A percentile compares a stretch with the other conserved stretches of the same genome.
Evolutionary conservation across 2,329 filamentous ascomycete species (phyloP).

Genomic region (Ophiosphaerella narmari): DNA sequence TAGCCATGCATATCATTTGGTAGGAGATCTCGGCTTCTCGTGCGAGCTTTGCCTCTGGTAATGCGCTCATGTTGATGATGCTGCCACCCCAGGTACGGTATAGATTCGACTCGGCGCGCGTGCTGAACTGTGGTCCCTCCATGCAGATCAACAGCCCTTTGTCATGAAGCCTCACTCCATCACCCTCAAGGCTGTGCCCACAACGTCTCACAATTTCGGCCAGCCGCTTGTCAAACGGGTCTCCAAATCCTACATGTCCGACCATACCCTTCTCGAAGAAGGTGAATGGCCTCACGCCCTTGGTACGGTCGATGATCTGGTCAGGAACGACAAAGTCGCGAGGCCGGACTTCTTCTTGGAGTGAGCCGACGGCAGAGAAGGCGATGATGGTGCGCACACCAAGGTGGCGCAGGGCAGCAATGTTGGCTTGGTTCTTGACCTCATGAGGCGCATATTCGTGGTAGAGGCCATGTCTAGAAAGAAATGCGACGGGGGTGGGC

Average conservation of each 20-base stretch:
- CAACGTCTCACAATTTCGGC: slow-evolving; percentile 78
- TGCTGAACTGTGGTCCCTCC: slow-evolving; percentile 99
- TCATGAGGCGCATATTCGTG: slow-evolving; percentile 93
- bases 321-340: slow-evolving; percentile 96
- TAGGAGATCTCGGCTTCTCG: slow-evolving; percentile 95
- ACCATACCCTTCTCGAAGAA: slow-evolving; percentile 95
- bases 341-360: slow-evolving; percentile 91
- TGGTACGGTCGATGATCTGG: slow-evolving; percentile 96
- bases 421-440: slow-evolving; percentile 93
- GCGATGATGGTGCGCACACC: slow-evolving; percentile 91
- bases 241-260: slow-evolving; percentile 91
- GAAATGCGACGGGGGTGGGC: slow-evolving; percentile 76
- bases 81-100: slow-evolving; percentile 93
- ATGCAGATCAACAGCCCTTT: slow-evolving; percentile 89
- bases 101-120: slow-evolving; percentile 91
- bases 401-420: slow-evolving; percentile 90
- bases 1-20: slow-evolving; percentile 99
- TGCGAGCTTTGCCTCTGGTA: slow-evolving; percentile 95
- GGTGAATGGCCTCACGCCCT: slow-evolving; percentile 90
- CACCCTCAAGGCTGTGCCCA: slow-evolving; percentile 76
- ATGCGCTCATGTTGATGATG: slow-evolving; percentile 97
- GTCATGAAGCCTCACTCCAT: slow-evolving; percentile 82
- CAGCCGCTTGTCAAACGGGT: slow-evolving; percentile 84
- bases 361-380: slow-evolving; percentile 90
- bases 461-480: slow-evolving; percentile 86